Evolutionary conservation across 2,329 filamentous ascomycete genomes (phyloP).

Genomic region (Coleophoma cylindrospora): DNA sequence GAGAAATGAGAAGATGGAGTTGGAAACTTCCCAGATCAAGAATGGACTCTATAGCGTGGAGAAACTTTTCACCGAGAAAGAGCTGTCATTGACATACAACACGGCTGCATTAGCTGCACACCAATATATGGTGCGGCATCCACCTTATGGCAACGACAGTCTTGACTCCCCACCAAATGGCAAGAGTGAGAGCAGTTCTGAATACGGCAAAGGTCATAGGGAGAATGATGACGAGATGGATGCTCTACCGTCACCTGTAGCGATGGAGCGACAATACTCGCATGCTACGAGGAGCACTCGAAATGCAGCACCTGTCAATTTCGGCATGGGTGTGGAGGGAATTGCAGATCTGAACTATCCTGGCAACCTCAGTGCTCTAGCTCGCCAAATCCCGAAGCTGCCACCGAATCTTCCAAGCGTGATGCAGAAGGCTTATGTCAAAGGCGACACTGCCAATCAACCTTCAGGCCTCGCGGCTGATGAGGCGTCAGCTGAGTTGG

Average conservation of each 20-base stretch:
- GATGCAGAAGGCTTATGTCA: slow-evolving; percentile 19
- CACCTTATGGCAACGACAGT: slow-evolving; percentile 15
- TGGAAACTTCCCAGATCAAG: slow-evolving; percentile 45
- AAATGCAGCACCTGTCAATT: slow-evolving; percentile 44
- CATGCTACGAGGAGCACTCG: slow-evolving; percentile 61
- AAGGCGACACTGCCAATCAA: slow-evolving; percentile 14
- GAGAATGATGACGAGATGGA: slow-evolving; percentile 45
- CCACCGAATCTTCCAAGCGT: slow-evolving; percentile 19
- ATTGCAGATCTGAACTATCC: slow-evolving; percentile 55
- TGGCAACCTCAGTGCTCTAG: slow-evolving; percentile 40
- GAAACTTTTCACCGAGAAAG: slow-evolving; percentile 67
- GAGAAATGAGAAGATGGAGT: slow-evolving; percentile 34
- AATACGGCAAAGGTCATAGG: slow-evolving; percentile 41
- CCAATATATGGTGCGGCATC: slow-evolving; percentile 54
- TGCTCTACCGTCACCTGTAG: slow-evolving; percentile 40
- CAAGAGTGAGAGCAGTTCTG: slow-evolving; percentile 30
- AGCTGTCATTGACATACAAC: slow-evolving; percentile 62
- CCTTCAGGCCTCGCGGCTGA: slow-evolving; percentile 15
- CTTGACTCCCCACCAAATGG: slow-evolving; percentile 34
- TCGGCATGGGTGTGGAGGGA: slow-evolving; percentile 54
- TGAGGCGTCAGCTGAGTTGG: slow-evolving; percentile 22
- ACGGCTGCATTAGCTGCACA: slow-evolving; percentile 56
- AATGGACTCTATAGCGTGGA: slow-evolving; percentile 60
- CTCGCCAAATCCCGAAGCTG: slow-evolving; percentile 22
- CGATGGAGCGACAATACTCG: slow-evolving; percentile 58